Conservation (phyloP, 352 stramenopile species). For the Pythium rhizo-oryzae region DNA sequence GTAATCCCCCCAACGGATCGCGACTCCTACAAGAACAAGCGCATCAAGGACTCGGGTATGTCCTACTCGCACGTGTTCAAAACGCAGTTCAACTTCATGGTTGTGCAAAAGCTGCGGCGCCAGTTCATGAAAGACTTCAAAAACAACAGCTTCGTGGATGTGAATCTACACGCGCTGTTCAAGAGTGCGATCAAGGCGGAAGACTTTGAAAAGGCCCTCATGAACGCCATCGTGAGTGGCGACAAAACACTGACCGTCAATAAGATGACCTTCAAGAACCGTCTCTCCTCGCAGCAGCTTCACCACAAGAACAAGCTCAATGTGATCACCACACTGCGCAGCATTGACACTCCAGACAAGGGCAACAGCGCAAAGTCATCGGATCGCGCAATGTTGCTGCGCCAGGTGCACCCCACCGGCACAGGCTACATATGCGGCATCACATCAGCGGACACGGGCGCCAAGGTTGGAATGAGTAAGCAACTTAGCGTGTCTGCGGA, state of each 20-base stretch:
- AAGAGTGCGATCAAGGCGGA: conserved; percentile 24
- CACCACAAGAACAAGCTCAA: conserved; percentile 27
- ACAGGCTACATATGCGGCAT: conserved; percentile 25
- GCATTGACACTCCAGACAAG: conserved; percentile 20
- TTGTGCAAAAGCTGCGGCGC: conserved; percentile 14
- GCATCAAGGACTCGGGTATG: conserved; percentile 23
- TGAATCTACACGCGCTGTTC: conserved; percentile 19
- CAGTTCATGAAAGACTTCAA: conserved; percentile 30
- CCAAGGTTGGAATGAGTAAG: conserved; percentile 24
- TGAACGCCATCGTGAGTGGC: conserved; percentile 24
- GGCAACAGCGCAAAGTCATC: conserved; percentile 22
- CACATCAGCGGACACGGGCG: conserved; percentile 22
- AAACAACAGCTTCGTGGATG: conserved; percentile 22
- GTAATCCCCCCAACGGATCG: conserved; percentile 17
- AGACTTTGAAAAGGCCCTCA: conserved; percentile 21
- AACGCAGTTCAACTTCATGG: conserved; percentile 25
- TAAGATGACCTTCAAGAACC: conserved; percentile 23
- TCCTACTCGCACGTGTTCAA: conserved; percentile 23
- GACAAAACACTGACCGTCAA: conserved; percentile 22
- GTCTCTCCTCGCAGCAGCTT: conserved; percentile 21
- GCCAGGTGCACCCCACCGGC: conserved; percentile 20
- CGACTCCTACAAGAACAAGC: conserved; percentile 24
- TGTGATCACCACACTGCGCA: conserved; percentile 15
- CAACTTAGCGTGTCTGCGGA: conserved; percentile 22
- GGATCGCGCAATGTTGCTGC: conserved; percentile 12